These are phyloP conservation scores for Croton setiger DNA, from an alignment of 441 rosid species.

Conservation along the genomic window DNA sequence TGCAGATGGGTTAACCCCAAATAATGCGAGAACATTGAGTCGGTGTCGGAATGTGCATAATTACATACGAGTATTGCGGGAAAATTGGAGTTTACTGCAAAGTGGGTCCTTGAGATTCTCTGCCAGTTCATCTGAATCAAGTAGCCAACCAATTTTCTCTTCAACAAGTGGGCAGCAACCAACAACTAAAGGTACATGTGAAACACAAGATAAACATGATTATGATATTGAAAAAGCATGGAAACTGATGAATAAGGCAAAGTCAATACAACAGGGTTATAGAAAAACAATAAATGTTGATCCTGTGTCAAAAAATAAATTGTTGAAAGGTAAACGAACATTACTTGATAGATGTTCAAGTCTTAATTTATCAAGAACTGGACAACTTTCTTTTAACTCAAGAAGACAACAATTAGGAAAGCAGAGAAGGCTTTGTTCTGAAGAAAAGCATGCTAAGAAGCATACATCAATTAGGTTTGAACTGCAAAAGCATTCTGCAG, in stretches of 20 bases:
- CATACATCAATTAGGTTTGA: conserved; percentile 14
- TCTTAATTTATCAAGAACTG: conserved; percentile 5
- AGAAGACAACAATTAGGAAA: conserved; percentile 19
- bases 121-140: conserved; percentile 24
- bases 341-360: conserved; percentile 15
- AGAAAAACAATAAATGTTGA: conserved; percentile 11
- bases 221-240: conserved; percentile 44
- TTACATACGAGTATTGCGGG: conserved; percentile 38
- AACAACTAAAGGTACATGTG: conserved; percentile 11
- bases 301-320: conserved; percentile 17
- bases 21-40: conserved; percentile 39
- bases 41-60: conserved; percentile 37
- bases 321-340: conserved; percentile 12
- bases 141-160: conserved; percentile 21
- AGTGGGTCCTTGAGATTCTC: conserved; percentile 40
- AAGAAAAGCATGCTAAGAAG: conserved; percentile 12
- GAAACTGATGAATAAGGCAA: conserved; percentile 56
- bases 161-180: conserved; percentile 18
- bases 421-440: conserved; percentile 2
- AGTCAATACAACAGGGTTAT: conserved; percentile 24
- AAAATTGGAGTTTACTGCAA: conserved; percentile 48
- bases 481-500: conserved; percentile 17
- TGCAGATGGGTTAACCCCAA: conserved; percentile 19
- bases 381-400: neutral
- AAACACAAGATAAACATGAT: conserved; percentile 14